Base-by-base conservation (phyloP, 441 rosid species). In the Metrosideros polymorpha region DNA sequence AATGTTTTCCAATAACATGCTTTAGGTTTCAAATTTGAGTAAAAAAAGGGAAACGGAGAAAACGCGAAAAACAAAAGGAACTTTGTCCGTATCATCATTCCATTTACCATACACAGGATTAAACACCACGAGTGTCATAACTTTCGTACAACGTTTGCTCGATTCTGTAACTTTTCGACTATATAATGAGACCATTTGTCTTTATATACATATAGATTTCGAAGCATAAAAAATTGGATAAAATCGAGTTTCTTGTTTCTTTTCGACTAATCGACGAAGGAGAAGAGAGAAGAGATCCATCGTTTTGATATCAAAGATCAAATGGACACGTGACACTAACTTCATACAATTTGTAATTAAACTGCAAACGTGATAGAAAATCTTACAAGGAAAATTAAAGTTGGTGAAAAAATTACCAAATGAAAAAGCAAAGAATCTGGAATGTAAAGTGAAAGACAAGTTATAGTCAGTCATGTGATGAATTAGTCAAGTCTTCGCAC, bases 141-240 rank as follows among this genome's bases (percentile, higher is more conserved):
- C 8, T 56, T 29, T 29, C 0, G 0, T 0, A 59, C 2, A 0
- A 59, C 1, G 0, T 29, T 59, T 59, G 29, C 35, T 59, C 0
- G 1, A 59, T 29, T 5, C 3, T 4, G 14, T 59, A n/a, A n/a
- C 2, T 59, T 30, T 0, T 0, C 19, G 12, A 50, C 15, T 13
- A 14, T 50, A 14, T 14, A 14, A 50, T 50, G 6, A 59, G 35
- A 0, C 1, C 0, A 29, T 29, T 17, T 59, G 1, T 59, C 19
- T 59, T 13, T 19, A 29, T 6, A 29, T 8, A n/a, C n/a, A 59
- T 14, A 59, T 13, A n/a, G 2, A 59, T n/a, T 59, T 59, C 7
- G 19, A 3, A 29, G 35, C 18, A 29, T 14, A 2, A 59, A 29
- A 59, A 14, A 2, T n/a, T 59, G 71, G 35, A 29, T 3, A 29